Conservation (phyloP, 345 rosid species). For the Pelargonium nanum region DNA sequence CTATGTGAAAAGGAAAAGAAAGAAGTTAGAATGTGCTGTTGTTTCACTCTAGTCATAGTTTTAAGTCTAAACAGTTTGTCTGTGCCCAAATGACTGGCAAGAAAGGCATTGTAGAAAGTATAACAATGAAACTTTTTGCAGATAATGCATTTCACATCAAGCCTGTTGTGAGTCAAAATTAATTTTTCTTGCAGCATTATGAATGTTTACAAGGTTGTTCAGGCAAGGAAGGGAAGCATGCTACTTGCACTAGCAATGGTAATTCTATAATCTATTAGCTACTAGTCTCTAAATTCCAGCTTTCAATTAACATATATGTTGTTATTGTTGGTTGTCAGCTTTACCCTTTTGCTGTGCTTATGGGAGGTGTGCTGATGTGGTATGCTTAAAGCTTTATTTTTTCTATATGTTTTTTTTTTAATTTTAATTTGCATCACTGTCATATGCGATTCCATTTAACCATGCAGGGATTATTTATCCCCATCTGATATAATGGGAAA, state of each 20-base stretch:
- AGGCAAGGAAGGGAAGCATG: constrained; percentile 83
- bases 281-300: neutral
- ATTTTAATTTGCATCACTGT: constrained; percentile 3
- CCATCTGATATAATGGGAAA: constrained; percentile 64
- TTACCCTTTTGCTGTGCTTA: constrained; percentile 58
- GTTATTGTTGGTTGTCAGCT: constrained; percentile 42
- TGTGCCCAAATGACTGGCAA: neutral
- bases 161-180: neutral
- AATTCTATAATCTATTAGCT: constrained; percentile 11
- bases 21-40: neutral
- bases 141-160: neutral
- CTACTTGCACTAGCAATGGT: constrained; percentile 89
- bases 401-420: neutral
- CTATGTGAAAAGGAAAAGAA: neutral
- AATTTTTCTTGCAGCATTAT: constrained; percentile 33
- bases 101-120: neutral
- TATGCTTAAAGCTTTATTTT: constrained; percentile 20
- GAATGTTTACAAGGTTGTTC: constrained; percentile 76
- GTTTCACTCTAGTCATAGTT: neutral
- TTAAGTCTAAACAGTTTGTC: neutral
- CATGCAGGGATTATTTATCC: constrained; percentile 64
- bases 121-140: neutral
- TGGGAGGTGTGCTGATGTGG: constrained; percentile 83
- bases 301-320: constrained; percentile 10
- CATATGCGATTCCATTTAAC: constrained; percentile 6